Base-by-base conservation (phyloP, 2,329 filamentous ascomycete species). In the Fusarium scirpi region DNA sequence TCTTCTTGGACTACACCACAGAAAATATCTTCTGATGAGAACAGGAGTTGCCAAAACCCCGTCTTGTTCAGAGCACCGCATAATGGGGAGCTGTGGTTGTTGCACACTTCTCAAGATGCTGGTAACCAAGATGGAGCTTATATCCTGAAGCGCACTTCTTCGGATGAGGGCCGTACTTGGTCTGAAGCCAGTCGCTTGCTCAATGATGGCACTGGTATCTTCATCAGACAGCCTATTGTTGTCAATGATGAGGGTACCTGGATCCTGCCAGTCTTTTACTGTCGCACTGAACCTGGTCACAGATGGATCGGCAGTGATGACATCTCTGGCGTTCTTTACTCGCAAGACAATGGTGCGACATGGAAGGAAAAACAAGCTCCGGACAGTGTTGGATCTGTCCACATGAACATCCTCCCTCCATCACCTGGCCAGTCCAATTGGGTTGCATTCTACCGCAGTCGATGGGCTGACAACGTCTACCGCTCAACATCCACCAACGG, bases 281-380 rank as follows among this genome's bases (percentile, higher is more conserved):
- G 82, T 52, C 78, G 82, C 7, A 78, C 78, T 0, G 76, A 79
- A 3, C 75, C 78, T 0, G 82, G 82, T 0, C 78, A 80, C 7
- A 72, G 81, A 16, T 84, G 83, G 83, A 77, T 83, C 4, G 83
- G 82, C 1, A 83, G 79, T 38, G 80, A 84, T 44, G 83, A 84
- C 27, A 78, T 82, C 1, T 82, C 82, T 0, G 79, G 78, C 0
- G 64, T 84, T 2, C 76, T 81, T 9, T 79, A 78, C 44, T 80
- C 80, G 3, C 56, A 67, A 4, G 81, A 84, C 22, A 67, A 75
- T 7, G 82, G 83, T 5, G 54, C 73, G 24, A 81, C 79, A 0
- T 84, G 83, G 83, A 56, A 49, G 0, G 82, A 84, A 62, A 80
- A 69, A 4, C 68, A 74, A 18, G 76, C 84, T 0, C 78, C 78